Evolutionary conservation across 2,329 filamentous ascomycete species (phyloP), one percentile per base, ranked within the genome.

Genomic region (Geosmithia putterillii): DNA sequence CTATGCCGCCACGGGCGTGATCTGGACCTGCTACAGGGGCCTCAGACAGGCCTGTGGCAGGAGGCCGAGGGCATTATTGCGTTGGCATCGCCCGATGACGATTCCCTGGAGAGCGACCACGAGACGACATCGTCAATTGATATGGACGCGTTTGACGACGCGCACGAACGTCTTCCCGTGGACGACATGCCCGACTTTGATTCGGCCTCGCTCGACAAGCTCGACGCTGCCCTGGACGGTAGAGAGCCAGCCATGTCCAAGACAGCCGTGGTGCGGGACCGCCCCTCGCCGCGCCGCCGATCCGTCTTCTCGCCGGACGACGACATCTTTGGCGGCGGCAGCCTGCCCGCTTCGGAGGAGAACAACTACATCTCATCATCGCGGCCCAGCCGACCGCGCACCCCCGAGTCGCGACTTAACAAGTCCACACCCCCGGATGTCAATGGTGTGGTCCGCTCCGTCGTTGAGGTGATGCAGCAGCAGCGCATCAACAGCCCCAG

Each of bases 51-150:
- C 12, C 67, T 85, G 40, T 94, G 85, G 84, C 77, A 79, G 52
- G 85, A 92, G 57, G 86, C 87, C 1, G 84, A 92, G 57, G 85
- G 84, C 14, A 89, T 94, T 62, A 92, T 94, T 56, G 83, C 85
- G 28, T 66, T 94, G n/a, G 86, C 86, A 39, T 81, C 79, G 2
- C 79, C 79, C 2, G 79, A 83, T 47, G 67, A 74, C 40, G 64
- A 67, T 12, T 58, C 59, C 15, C 50, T 55, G 35, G 58, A 62
- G 12, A 59, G 60, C 6, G 60, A 63, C 22, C 57, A 60, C 17
- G 58, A 59, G n/a, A 60, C 61, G 3, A 57, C 57, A 7, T 60
- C 59, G 14, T 62, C 63, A 1, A 54, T 62, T 18, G 64, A 69
- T 25, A 59, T 65, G n/a, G 61, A 69, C 38, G 49, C 55, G 48